Evolutionary conservation across 331 rosid species (phyloP), one percentile per base, ranked within the genome.

Genomic region (Phaseolus coccineus): DNA sequence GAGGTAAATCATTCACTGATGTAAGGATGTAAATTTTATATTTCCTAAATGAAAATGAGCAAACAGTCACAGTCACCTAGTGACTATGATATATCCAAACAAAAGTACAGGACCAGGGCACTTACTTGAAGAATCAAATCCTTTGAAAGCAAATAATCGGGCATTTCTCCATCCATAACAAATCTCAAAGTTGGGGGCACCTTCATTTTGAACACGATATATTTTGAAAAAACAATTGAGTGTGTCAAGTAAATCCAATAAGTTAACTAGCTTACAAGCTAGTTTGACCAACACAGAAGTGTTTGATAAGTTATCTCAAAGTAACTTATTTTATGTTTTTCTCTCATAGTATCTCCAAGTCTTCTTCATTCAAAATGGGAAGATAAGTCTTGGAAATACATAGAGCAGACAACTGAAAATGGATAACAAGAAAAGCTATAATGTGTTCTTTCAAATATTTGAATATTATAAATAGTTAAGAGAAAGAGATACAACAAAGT

Each of bases 81-180:
- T 30, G 50, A n/a, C 80, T 70, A 31, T 42, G 52, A 19, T 58
- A 65, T 11, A 25, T 55, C 40, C 42, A 53, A 39, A 62, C 48
- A 44, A 70, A 69, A 61, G 51, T 37, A 50, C 3, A 39, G 44
- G 81, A 47, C 39, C 73, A 77, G 24, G 81, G 81, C 24, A 77
- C 98, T 85, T 85, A 96, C 99, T 68, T 96, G 99, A 85, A 96
- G 87, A 87, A 96, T 96, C 82, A 96, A 90, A 87, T 96, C 99
- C 74, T 96, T 96, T 22, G 98, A 97, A 84, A 96, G 98, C 86
- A 96, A 88, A 82, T 90, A 96, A 85, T 79, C 78, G 8, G 99
- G 98, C 99, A 96, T 91, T 77, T 96, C 98, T 81, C 99, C 99
- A 87, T 91, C 98, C 93, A 96, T 19, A 44, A 91, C 93, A 80